Conservation (phyloP, 768 basidiomycete species). For the Cystofilobasidium capitatum region DNA sequence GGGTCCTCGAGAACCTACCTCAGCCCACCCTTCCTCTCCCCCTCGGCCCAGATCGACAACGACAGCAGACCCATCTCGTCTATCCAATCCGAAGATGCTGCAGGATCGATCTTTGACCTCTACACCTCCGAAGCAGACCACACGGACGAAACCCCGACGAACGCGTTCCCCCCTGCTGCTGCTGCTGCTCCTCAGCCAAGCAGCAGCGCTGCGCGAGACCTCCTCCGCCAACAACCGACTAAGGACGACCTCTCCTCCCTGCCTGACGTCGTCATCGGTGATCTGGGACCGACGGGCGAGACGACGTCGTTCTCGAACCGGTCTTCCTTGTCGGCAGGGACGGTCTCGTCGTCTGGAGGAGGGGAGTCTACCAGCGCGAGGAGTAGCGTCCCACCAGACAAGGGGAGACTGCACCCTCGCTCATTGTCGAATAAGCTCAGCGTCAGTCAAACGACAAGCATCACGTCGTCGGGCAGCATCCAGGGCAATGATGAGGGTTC, state of each 20-base stretch:
- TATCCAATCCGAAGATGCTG: constrained; percentile 8
- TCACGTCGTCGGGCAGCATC: neutral
- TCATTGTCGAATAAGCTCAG: neutral
- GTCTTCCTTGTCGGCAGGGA: neutral
- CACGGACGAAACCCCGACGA: neutral
- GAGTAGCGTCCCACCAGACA: neutral
- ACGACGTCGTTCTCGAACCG: neutral
- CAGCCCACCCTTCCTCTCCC: neutral
- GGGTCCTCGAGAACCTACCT: no score
- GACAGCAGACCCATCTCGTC: neutral
- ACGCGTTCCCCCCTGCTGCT: neutral
- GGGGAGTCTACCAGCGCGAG: neutral
- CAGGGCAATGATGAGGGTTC: neutral
- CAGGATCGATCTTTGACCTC: constrained; percentile 21
- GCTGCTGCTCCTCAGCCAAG: no score
- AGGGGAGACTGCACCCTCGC: neutral
- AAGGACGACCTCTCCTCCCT: neutral
- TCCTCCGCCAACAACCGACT: neutral
- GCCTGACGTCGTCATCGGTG: neutral
- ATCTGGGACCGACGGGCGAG: neutral
- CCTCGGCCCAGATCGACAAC: neutral
- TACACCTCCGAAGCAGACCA: neutral
- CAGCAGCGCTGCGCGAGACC: neutral
- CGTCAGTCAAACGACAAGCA: neutral
- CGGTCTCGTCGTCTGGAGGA: neutral